A percentile compares a stretch with the other conserved stretches of the same genome.
Evolutionary conservation across 2,329 filamentous ascomycete genomes (phyloP).

Genomic region (Metarhizium guizhouense): DNA sequence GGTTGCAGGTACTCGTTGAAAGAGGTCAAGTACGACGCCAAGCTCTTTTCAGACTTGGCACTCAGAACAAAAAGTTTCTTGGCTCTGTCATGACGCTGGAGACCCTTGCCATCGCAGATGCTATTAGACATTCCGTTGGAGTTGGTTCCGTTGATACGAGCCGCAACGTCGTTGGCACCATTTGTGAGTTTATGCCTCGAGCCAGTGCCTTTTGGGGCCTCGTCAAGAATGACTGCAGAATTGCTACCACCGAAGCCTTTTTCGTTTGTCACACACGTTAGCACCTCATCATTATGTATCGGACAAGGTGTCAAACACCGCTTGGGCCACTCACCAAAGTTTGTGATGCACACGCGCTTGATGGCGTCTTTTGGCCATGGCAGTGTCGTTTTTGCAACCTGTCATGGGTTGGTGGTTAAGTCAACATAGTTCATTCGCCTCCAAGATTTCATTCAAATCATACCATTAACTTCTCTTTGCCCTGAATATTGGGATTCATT

Average conservation of each 20-base stretch:
- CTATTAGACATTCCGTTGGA: neutral
- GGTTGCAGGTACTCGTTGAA: slow-evolving; percentile 13
- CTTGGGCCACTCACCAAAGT: slow-evolving; percentile 11
- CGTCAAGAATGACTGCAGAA: slow-evolving; percentile 11
- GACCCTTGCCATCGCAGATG: too few species aligned
- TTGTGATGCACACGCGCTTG: slow-evolving; percentile 14
- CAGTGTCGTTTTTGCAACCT: neutral
- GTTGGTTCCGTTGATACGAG: neutral
- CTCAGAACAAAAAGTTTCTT: slow-evolving; percentile 6
- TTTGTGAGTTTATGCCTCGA: too few species aligned
- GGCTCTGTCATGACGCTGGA: too few species aligned
- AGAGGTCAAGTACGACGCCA: slow-evolving; percentile 12
- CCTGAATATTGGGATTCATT: slow-evolving; percentile 11
- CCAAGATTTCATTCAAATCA: neutral
- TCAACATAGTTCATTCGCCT: too few species aligned
- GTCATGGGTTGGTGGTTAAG: too few species aligned
- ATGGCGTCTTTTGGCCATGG: slow-evolving; percentile 13
- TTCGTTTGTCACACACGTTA: too few species aligned
- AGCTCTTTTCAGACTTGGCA: slow-evolving; percentile 10
- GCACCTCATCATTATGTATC: too few species aligned
- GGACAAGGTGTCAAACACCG: too few species aligned
- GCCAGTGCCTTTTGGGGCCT: neutral
- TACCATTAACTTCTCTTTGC: slow-evolving; percentile 7
- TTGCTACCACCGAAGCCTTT: slow-evolving; percentile 15
- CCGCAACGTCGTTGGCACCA: neutral